phyloP scores from a whole-genome alignment of 192 early-diverging fungal species.

The Coemansia sp. region DNA sequence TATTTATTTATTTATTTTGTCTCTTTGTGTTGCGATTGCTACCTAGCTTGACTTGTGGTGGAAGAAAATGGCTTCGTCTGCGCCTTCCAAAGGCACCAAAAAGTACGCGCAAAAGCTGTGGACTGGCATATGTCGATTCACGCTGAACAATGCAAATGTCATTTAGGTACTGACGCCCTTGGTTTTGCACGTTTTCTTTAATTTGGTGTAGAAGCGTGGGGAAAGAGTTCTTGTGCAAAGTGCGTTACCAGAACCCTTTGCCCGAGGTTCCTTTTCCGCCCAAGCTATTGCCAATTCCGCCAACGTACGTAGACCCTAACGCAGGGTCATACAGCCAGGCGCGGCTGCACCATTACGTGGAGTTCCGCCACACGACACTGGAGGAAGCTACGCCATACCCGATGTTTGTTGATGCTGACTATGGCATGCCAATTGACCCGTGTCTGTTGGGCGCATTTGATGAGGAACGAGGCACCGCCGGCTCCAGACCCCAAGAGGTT shows the following conservation, averaged over 20 bases:
- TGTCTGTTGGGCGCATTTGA: conserved; percentile 51
- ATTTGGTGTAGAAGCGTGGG: conserved; percentile 29
- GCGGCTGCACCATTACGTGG: conserved; percentile 40
- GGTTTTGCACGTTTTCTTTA: background rate
- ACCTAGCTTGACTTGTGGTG: no score
- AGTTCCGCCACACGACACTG: conserved; percentile 52
- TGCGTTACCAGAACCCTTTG: conserved; percentile 53
- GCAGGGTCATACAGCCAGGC: conserved; percentile 51
- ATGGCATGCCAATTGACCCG: conserved; percentile 54
- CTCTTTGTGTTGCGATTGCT: no score
- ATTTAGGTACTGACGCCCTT: background rate
- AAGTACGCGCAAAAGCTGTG: conserved; percentile 15
- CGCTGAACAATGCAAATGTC: background rate
- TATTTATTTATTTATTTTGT: no score
- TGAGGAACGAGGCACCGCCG: conserved; percentile 12
- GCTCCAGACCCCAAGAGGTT: conserved; percentile 17
- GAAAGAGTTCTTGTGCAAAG: conserved; percentile 54
- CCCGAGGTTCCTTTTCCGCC: conserved; percentile 53
- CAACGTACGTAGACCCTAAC: conserved; percentile 46
- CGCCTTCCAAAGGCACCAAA: conserved; percentile 15
- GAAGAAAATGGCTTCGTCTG: conserved; percentile 11
- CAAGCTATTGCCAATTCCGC: conserved; percentile 54
- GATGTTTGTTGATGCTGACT: conserved; percentile 51
- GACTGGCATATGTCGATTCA: no score
- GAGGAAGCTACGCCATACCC: conserved; percentile 52